Conservation (phyloP, 805 yeast genomes). For the Kuraishia piskuri region DNA sequence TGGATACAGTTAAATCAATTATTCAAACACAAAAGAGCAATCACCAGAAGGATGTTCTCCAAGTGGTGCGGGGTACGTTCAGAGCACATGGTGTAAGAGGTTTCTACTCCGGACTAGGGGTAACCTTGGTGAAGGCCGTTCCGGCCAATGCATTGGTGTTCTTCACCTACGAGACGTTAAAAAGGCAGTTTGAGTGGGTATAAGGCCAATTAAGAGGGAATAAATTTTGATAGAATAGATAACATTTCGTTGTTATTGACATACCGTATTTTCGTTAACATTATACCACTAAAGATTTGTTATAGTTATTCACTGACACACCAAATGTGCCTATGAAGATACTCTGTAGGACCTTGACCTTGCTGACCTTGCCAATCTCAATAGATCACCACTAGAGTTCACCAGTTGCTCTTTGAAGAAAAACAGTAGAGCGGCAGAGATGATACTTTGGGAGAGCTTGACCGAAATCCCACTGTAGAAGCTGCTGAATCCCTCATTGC, state of each 20-base stretch:
- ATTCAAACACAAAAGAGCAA: constrained; percentile 56
- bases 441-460: constrained; percentile 74
- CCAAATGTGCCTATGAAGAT: neutral
- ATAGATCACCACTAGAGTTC: constrained; percentile 42
- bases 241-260: neutral
- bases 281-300: neutral
- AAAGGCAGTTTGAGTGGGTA: constrained; percentile 17
- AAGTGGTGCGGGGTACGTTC: constrained; percentile 32
- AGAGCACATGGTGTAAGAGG: constrained; percentile 54
- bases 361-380: constrained; percentile 27
- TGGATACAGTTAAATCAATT: constrained; percentile 82
- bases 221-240: neutral
- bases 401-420: constrained; percentile 85
- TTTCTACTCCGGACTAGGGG: constrained; percentile 78
- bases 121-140: constrained; percentile 71
- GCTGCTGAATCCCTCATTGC: constrained; percentile 65
- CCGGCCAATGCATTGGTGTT: constrained; percentile 90
- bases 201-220: neutral
- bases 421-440: constrained; percentile 85
- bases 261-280: neutral
- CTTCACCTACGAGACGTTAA: constrained; percentile 63
- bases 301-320: neutral
- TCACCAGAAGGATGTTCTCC: constrained; percentile 12
- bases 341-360: neutral
- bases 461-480: constrained; percentile 77